Conservation (phyloP, 2,329 filamentous ascomycete species). For the Verticillium albo-atrum region DNA sequence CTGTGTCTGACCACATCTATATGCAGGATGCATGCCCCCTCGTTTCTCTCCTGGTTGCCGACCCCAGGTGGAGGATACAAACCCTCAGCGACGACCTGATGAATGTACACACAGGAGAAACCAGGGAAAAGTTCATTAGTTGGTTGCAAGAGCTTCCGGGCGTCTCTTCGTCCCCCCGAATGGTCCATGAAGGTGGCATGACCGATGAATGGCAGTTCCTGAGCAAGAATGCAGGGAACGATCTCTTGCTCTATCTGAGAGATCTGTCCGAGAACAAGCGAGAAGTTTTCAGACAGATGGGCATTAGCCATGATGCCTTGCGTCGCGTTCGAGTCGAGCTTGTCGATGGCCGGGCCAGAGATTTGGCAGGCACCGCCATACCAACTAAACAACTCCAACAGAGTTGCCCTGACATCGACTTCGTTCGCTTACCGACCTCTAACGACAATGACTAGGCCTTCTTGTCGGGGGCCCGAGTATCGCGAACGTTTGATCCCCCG, state of each 20-base stretch:
- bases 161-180: background rate
- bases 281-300: background rate
- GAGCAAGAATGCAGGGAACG: background rate
- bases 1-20: background rate
- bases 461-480: background rate
- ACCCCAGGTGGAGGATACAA: background rate
- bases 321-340: background rate
- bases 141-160: background rate
- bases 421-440: background rate
- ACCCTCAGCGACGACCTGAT: background rate
- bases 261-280: background rate
- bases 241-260: background rate
- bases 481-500: background rate
- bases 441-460: background rate
- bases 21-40: background rate
- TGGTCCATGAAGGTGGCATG: background rate
- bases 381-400: background rate
- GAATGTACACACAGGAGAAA: background rate
- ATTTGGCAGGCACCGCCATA: background rate
- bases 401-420: background rate
- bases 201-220: background rate
- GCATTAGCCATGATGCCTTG: background rate
- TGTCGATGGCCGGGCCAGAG: background rate
- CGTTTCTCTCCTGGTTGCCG: background rate
- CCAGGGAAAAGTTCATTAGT: conserved; percentile 6